Evolutionary conservation across 768 basidiomycete genomes (phyloP).

Genomic region (Lactarius indigo): DNA sequence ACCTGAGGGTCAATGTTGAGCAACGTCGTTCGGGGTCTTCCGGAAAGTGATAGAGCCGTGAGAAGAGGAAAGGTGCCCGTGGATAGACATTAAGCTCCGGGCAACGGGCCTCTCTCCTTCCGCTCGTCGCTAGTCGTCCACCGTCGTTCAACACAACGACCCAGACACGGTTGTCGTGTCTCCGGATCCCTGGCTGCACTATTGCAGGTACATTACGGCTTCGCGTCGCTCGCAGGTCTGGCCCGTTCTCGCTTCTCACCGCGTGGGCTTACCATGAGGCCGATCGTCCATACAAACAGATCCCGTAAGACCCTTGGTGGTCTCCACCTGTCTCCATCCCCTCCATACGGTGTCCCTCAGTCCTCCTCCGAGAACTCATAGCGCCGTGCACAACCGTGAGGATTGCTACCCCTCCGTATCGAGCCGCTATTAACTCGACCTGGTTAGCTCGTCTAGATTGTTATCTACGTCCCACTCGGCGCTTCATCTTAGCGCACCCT

Average conservation of each 20-base stretch:
- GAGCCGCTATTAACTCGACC: not conserved
- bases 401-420: not conserved
- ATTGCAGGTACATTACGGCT: constrained; percentile 8
- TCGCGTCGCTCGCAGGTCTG: constrained; percentile 16
- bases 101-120: not conserved
- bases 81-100: not conserved
- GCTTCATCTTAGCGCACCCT: constrained; percentile 20
- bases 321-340: constrained; percentile 18
- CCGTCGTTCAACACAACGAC: not conserved
- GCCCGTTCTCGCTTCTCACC: constrained; percentile 23
- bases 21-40: not conserved
- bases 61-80: not conserved
- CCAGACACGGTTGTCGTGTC: not conserved
- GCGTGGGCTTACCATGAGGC: constrained; percentile 28
- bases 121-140: not conserved
- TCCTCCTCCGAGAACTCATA: constrained; percentile 12
- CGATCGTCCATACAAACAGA: constrained; percentile 20
- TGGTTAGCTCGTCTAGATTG: not conserved
- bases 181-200: not conserved
- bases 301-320: constrained; percentile 14
- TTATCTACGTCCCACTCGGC: constrained; percentile 16
- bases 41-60: constrained; percentile 23
- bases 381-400: constrained; percentile 13
- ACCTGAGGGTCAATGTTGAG: not conserved
- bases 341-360: constrained; percentile 13